phyloP scores from a whole-genome alignment of 108 stramenopile species.

The Nitzschia putrida region DNA sequence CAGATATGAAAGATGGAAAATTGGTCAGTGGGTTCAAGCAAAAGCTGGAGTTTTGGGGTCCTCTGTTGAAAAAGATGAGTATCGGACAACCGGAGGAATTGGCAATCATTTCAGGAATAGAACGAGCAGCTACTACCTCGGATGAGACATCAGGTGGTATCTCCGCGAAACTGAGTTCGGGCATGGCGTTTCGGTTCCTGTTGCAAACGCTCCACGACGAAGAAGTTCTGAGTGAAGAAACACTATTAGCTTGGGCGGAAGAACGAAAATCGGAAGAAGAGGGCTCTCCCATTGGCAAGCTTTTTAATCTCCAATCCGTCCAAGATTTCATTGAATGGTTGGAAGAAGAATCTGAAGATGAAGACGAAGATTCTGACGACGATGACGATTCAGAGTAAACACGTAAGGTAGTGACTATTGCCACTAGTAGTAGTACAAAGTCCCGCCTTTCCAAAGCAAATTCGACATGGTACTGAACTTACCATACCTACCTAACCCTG shows the following conservation, averaged over 20 bases:
- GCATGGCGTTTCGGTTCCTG: conserved; percentile 76
- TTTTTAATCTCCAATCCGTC: conserved; percentile 65
- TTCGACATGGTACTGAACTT: no score
- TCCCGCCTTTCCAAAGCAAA: no score
- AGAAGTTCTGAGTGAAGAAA: conserved; percentile 82
- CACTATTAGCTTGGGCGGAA: conserved; percentile 76
- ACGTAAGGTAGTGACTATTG: no score
- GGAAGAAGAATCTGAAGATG: conserved; percentile 56
- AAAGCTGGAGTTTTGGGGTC: conserved; percentile 70
- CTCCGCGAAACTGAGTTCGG: conserved; percentile 53
- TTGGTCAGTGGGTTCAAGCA: conserved; percentile 64
- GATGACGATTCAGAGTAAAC: conserved; percentile 33
- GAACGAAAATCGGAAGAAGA: conserved; percentile 47
- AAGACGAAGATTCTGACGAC: conserved; percentile 52
- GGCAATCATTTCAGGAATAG: conserved; percentile 70
- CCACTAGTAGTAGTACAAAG: no score
- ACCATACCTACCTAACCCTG: no score
- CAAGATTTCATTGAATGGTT: conserved; percentile 90
- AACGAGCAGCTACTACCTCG: conserved; percentile 60
- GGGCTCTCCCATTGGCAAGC: conserved; percentile 30
- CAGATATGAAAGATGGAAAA: conserved; percentile 54
- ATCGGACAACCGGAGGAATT: conserved; percentile 77
- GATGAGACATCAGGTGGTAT: conserved; percentile 36
- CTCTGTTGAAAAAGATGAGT: conserved; percentile 75
- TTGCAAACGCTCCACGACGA: conserved; percentile 80